These are phyloP conservation scores for Marasmius tenuissimus DNA, from an alignment of 1,284 basidiomycete species.

Conservation along the genomic window DNA sequence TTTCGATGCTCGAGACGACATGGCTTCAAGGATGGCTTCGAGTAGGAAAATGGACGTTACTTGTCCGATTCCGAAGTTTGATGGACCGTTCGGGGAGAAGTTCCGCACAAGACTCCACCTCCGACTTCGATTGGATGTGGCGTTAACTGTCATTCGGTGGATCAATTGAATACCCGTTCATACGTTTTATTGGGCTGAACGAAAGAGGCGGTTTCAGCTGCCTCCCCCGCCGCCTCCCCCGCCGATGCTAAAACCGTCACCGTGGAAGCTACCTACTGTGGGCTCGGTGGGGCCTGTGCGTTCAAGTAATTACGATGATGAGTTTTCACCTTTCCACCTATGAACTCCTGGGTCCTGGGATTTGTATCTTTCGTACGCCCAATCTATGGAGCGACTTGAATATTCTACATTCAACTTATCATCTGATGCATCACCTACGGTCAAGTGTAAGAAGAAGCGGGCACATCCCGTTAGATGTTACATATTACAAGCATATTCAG, in stretches of 20 bases:
- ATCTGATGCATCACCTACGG: too few species aligned
- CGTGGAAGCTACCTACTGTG: too few species aligned
- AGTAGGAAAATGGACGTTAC: background rate
- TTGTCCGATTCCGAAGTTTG: background rate
- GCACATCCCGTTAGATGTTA: too few species aligned
- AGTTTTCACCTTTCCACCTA: too few species aligned
- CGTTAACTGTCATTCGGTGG: background rate
- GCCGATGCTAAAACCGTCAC: background rate
- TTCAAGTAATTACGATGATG: too few species aligned
- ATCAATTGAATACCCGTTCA: background rate
- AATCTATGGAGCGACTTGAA: too few species aligned
- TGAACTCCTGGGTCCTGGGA: too few species aligned
- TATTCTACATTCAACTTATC: too few species aligned
- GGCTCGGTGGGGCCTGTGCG: too few species aligned
- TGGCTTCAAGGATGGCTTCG: background rate
- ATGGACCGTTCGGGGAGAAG: background rate
- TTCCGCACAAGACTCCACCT: background rate
- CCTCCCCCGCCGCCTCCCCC: background rate
- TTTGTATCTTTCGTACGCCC: too few species aligned
- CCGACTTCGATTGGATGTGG: background rate
- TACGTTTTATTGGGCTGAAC: background rate
- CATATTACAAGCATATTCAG: too few species aligned
- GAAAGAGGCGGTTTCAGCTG: background rate
- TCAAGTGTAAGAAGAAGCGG: too few species aligned
- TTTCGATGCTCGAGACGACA: background rate